Base-by-base conservation (phyloP, 2,329 filamentous ascomycete genomes). In the Macrophomina tecta region DNA sequence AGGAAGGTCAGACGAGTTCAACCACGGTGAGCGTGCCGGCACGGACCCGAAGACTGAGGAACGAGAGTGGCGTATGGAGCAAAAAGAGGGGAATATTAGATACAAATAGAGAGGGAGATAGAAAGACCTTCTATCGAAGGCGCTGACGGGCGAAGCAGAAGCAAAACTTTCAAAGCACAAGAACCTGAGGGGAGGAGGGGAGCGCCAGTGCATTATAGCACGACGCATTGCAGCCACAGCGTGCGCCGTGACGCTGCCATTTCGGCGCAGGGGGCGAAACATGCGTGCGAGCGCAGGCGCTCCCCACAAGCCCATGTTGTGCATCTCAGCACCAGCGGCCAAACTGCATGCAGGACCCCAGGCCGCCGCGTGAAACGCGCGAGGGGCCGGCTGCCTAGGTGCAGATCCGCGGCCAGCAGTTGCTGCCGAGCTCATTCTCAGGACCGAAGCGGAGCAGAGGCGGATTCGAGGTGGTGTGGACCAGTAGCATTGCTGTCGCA, bases 181-280 rank as follows among this genome's bases (percentile, higher is more conserved):
- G 42, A 36, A 28, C 40, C n/a, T 42, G 45, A 14, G 46, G 30
- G 48, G 18, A 7, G 14, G 18, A 30, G 46, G 61, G 34, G 23
- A 42, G 16, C 11, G 49, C 16, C 46, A 53, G 48, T 45, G 61
- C 61, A 64, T 64, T 64, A n/a, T 60, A 51, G 48, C 48, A 51
- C 48, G 40, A 60, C 30, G 55, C 55, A 60, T 46, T 14, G 42
- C 34, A 40, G 30, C 28, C 61, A 52, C 32, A 46, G 45, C 60
- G 45, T 16, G 34, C 58, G 42, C 45, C 58, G 6, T 49, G 58
- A 46, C 40, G 14, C 51, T 46, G 23, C 58, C 58, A 62, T 62
- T 62, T 62, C n/a, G 49, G 58, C 58, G 58, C 58, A 62, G 56
- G 58, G 49, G 61, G 49, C 61, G 46, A 53, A 64, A 51, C 49